A percentile compares a stretch with the other conserved stretches of the same genome.
These are phyloP conservation scores for Fraxinus sp. DNA, from an alignment of 305 asterid species.

Conservation along the genomic window DNA sequence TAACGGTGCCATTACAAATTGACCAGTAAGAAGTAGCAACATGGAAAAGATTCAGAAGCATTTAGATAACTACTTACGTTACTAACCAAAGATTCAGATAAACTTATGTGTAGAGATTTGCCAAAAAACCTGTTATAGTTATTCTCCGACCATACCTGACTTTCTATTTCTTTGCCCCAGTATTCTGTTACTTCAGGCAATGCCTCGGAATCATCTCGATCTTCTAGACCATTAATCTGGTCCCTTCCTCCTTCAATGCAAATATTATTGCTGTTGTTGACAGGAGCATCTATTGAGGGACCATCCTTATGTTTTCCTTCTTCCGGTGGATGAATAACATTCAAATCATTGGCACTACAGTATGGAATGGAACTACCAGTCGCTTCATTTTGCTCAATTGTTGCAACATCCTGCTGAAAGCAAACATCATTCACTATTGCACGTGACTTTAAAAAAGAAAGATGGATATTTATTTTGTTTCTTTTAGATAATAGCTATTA, in stretches of 20 bases:
- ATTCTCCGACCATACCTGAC: constrained; percentile 19
- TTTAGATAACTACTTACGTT: neutral
- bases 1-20: neutral
- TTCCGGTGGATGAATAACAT: neutral
- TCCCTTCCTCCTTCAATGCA: neutral
- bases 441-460: neutral
- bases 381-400: constrained; percentile 17
- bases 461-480: neutral
- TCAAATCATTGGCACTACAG: neutral
- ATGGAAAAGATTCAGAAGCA: neutral
- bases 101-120: neutral
- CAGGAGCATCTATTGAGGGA: neutral
- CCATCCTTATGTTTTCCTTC: neutral
- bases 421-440: neutral
- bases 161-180: constrained; percentile 20
- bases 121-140: neutral
- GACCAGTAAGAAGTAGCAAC: neutral
- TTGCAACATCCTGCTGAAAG: constrained; percentile 30
- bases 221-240: constrained; percentile 1
- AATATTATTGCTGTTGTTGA: neutral
- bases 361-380: neutral
- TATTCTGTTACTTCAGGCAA: constrained; percentile 17
- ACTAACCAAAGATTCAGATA: neutral
- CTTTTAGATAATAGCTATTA: neutral
- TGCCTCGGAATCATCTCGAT: constrained; percentile 17